Evolutionary conservation across 495 filamentous ascomycete genomes (phyloP).

Genomic region (Neurospora cerealis): DNA sequence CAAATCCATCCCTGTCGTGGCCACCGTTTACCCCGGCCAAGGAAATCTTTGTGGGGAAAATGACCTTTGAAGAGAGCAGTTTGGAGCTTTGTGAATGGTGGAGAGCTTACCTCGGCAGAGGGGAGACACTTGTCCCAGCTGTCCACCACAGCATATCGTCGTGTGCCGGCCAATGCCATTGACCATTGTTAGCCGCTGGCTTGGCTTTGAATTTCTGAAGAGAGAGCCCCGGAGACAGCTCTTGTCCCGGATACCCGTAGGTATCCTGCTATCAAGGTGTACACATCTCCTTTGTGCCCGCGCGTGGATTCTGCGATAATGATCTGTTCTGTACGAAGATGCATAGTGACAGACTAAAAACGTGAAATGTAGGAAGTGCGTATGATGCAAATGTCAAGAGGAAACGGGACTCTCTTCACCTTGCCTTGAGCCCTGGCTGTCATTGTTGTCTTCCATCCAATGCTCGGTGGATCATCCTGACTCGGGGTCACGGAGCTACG

Average conservation of each 20-base stretch:
- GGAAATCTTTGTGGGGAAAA: not conserved
- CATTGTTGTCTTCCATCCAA: not conserved
- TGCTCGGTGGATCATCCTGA: not conserved
- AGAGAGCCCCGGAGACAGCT: not conserved
- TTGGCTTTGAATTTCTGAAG: not conserved
- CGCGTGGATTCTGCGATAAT: not conserved
- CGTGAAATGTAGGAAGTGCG: not conserved
- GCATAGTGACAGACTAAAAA: not conserved
- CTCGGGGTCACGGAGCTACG: not conserved
- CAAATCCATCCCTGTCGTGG: not conserved
- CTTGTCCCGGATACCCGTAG: not conserved
- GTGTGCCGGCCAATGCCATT: not conserved
- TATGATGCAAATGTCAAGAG: not conserved
- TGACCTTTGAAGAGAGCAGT: not conserved
- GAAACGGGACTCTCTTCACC: not conserved
- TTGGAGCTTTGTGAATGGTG: not conserved
- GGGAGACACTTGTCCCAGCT: not conserved
- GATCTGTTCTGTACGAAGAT: not conserved
- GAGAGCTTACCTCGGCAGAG: not conserved
- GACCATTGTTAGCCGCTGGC: not conserved
- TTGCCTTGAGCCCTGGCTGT: not conserved
- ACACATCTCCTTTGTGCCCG: not conserved
- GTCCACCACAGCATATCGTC: not conserved
- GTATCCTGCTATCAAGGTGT: not conserved
- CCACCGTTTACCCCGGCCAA: not conserved